phyloP scores from a whole-genome alignment of 1,139 yeast species.

The Magnusiomyces paraingens region DNA sequence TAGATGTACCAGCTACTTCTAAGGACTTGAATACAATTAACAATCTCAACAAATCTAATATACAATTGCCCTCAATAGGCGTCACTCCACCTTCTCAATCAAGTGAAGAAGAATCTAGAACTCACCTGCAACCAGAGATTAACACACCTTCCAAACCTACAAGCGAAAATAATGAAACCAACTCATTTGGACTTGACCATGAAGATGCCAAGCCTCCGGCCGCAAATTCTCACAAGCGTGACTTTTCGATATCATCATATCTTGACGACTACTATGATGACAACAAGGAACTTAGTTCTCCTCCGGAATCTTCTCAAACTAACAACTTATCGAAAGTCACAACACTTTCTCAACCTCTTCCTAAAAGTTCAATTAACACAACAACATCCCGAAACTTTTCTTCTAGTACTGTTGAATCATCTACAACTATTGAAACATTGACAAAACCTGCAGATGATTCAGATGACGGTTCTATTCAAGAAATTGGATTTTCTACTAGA shows the following conservation, averaged over 20 bases:
- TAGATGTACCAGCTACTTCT: neutral
- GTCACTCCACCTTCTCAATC: neutral
- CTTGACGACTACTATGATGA: conserved; percentile 5
- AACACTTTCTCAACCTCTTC: too few species aligned
- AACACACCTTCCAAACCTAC: neutral
- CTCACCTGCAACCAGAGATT: neutral
- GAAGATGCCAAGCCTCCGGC: neutral
- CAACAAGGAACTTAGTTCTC: neutral
- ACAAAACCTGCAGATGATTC: too few species aligned
- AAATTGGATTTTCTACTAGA: too few species aligned
- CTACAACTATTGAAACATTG: too few species aligned
- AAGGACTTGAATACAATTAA: neutral
- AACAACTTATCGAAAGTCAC: too few species aligned
- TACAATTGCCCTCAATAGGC: neutral
- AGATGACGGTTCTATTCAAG: too few species aligned
- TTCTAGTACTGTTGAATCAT: too few species aligned
- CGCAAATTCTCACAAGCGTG: neutral
- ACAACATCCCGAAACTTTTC: too few species aligned
- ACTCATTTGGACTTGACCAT: neutral
- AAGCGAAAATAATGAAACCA: neutral
- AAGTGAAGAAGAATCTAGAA: neutral
- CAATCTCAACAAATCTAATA: neutral
- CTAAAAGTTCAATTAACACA: too few species aligned
- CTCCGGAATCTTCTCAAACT: too few species aligned
- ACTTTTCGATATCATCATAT: conserved; percentile 3